Percentiles rank a stretch among this genome's conserved stretches.
Conservation (phyloP, 176 grass and related monocot genomes). For the Poa annua region DNA sequence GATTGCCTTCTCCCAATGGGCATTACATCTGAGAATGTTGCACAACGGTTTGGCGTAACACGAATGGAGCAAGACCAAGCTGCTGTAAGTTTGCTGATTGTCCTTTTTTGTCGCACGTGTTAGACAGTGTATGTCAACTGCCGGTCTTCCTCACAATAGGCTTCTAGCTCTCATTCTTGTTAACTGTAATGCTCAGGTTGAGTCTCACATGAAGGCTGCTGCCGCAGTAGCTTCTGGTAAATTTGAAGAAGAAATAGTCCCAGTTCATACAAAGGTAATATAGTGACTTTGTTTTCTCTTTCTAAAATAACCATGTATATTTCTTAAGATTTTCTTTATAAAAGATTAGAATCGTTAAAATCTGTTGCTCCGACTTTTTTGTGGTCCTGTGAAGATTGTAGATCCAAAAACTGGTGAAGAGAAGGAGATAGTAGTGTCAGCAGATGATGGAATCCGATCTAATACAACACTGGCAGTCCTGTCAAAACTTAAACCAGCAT, state of each 20-base stretch:
- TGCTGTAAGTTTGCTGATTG: constrained; percentile 63
- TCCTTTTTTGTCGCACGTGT: neutral
- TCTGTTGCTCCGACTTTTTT: constrained; percentile 20
- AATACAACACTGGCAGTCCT: constrained; percentile 68
- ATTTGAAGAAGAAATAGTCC: constrained; percentile 95
- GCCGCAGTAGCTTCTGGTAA: constrained; percentile 72
- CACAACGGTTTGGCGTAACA: constrained; percentile 78
- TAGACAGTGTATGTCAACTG: neutral
- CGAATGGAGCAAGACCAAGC: constrained; percentile 82
- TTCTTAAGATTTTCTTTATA: neutral
- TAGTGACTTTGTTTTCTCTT: constrained; percentile 17
- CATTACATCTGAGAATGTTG: constrained; percentile 94
- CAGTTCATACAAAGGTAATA: constrained; percentile 75
- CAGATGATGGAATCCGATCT: constrained; percentile 78
- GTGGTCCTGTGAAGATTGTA: constrained; percentile 58
- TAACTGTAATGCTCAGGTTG: constrained; percentile 65
- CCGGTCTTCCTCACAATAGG: neutral
- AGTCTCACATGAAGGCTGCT: constrained; percentile 90
- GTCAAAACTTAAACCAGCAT: constrained; percentile 87
- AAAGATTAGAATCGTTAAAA: neutral
- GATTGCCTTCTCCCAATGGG: constrained; percentile 97
- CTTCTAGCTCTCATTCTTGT: constrained; percentile 36
- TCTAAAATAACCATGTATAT: neutral
- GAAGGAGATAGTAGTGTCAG: constrained; percentile 67
- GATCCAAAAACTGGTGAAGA: constrained; percentile 85